Percentiles rank a stretch among this genome's conserved stretches.
phyloP scores from a whole-genome alignment of 805 yeast species.

The Candida chilensis region DNA sequence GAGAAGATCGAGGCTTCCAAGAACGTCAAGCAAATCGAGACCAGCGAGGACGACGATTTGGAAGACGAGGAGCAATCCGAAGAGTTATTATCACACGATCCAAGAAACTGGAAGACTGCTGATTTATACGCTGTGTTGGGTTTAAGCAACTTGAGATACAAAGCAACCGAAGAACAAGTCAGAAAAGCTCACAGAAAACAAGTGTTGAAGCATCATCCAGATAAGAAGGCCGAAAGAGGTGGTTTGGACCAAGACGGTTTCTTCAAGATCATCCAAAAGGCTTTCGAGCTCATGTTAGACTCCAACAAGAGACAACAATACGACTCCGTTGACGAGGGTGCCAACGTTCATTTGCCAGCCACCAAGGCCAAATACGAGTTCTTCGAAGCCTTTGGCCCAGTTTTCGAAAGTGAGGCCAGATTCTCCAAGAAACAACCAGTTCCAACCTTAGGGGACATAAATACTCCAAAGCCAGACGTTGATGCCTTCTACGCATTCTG shows the following conservation, averaged over 20 bases:
- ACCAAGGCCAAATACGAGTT: slow-evolving; percentile 66
- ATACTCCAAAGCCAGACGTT: slow-evolving; percentile 69
- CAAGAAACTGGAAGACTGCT: slow-evolving; percentile 96
- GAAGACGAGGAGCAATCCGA: slow-evolving; percentile 68
- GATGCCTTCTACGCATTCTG: slow-evolving; percentile 87
- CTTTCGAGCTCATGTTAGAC: slow-evolving; percentile 84
- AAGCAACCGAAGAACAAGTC: slow-evolving; percentile 86
- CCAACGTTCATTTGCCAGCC: slow-evolving; percentile 76
- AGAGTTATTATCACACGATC: slow-evolving; percentile 78
- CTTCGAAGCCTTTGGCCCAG: slow-evolving; percentile 87
- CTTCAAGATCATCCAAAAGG: slow-evolving; percentile 96
- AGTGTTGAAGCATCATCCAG: slow-evolving; percentile 96
- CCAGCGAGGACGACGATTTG: slow-evolving; percentile 49
- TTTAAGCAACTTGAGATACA: slow-evolving; percentile 81
- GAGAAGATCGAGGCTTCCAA: slow-evolving; percentile 89
- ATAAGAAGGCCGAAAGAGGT: slow-evolving; percentile 83
- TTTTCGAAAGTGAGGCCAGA: slow-evolving; percentile 83
- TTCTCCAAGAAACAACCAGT: slow-evolving; percentile 90
- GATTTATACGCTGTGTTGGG: slow-evolving; percentile 97
- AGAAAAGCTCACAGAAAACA: slow-evolving; percentile 96
- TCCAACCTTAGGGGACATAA: slow-evolving; percentile 66
- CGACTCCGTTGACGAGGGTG: slow-evolving; percentile 89
- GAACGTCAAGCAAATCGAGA: slow-evolving; percentile 68
- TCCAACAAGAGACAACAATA: slow-evolving; percentile 82
- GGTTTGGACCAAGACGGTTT: slow-evolving; percentile 90